A percentile compares a stretch with the other conserved stretches of the same genome.
These are phyloP conservation scores for Begonia fuchsioides DNA, from an alignment of 306 rosid species.

Conservation along the genomic window DNA sequence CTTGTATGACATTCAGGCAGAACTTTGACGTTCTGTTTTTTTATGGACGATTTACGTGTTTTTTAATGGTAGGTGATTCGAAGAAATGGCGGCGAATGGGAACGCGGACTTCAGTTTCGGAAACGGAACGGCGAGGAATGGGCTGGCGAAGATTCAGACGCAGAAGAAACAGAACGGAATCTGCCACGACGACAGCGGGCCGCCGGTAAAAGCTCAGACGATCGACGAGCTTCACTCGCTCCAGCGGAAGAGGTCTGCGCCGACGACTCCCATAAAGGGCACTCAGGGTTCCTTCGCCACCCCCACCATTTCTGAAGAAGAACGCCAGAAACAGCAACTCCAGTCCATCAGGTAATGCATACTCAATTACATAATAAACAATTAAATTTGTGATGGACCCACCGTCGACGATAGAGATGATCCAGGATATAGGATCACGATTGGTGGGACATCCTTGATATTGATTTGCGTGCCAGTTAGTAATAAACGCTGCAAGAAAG, in stretches of 20 bases:
- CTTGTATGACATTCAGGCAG: background rate
- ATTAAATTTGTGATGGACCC: too few species aligned
- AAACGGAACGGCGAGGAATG: slow-evolving; percentile 13
- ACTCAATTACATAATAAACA: too few species aligned
- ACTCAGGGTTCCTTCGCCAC: slow-evolving; percentile 17
- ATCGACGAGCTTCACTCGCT: slow-evolving; percentile 76
- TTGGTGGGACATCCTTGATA: too few species aligned
- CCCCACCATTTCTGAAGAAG: slow-evolving; percentile 33
- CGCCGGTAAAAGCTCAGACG: slow-evolving; percentile 59
- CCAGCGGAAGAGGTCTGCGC: slow-evolving; percentile 63
- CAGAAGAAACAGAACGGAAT: slow-evolving; percentile 18
- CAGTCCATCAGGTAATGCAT: slow-evolving; percentile 56
- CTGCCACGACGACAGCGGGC: slow-evolving; percentile 64
- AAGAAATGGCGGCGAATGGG: slow-evolving; percentile 20
- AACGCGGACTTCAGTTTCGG: slow-evolving; percentile 22
- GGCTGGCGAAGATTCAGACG: slow-evolving; percentile 48
- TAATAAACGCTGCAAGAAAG: background rate
- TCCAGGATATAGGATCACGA: too few species aligned
- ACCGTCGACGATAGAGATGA: too few species aligned
- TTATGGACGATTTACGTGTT: background rate
- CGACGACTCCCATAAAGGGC: slow-evolving; percentile 48
- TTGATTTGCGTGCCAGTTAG: too few species aligned
- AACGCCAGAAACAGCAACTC: slow-evolving; percentile 51
- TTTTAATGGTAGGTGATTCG: background rate
- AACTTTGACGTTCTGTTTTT: background rate